Percentiles rank a stretch among this genome's conserved stretches.
Conservation (phyloP, 257 asterid species). For the Buddleja alternifolia region DNA sequence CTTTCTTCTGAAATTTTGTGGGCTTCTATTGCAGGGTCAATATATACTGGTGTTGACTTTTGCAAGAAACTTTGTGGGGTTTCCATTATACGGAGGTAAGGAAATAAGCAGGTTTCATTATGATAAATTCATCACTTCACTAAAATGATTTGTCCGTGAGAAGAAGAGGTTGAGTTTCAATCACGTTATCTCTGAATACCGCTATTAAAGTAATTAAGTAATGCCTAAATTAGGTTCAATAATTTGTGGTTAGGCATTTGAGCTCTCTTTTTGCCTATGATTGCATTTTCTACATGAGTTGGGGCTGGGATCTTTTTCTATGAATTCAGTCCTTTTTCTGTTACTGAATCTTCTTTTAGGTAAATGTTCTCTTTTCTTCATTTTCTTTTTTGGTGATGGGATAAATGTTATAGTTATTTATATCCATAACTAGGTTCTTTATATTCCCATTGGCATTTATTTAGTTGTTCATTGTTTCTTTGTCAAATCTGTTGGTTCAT, state of each 20-base stretch:
- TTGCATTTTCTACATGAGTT: background rate
- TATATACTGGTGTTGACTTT: slow-evolving; percentile 94
- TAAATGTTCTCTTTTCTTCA: background rate
- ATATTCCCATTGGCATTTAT: background rate
- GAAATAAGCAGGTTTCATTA: slow-evolving; percentile 21
- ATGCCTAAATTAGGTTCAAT: background rate
- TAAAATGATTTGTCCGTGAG: background rate
- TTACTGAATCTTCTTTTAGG: slow-evolving; percentile 2
- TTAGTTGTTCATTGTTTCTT: background rate
- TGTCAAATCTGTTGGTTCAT: background rate
- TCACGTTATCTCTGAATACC: background rate
- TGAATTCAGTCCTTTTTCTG: background rate
- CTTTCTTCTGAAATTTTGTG: slow-evolving; percentile 18
- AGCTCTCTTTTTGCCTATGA: background rate
- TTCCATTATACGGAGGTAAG: slow-evolving; percentile 95
- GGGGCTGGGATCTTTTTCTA: background rate
- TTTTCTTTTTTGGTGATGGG: background rate
- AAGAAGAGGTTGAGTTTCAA: slow-evolving; percentile 23
- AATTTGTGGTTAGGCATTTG: background rate
- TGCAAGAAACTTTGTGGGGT: slow-evolving; percentile 99
- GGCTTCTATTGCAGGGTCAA: slow-evolving; percentile 63
- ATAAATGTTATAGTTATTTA: background rate
- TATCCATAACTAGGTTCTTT: background rate
- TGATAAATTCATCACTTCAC: background rate
- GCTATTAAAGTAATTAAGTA: slow-evolving; percentile 5